Percentiles rank a stretch among this genome's conserved stretches.
Evolutionary conservation across 176 grass and related monocot genomes (phyloP).

Genomic region (Carex littledalei): DNA sequence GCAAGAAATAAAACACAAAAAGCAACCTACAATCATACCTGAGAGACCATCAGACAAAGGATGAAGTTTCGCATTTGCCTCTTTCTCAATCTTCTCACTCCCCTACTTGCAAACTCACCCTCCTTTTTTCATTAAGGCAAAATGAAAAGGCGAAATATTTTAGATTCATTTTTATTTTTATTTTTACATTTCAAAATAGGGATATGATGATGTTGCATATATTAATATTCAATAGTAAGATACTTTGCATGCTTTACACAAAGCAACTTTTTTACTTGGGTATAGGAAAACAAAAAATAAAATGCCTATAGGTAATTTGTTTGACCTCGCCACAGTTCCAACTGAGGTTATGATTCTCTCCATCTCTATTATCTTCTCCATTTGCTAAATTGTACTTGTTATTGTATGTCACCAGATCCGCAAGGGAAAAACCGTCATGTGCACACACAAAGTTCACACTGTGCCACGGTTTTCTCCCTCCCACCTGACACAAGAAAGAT

Average conservation of each 20-base stretch:
- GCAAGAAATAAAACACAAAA: constrained; percentile 11
- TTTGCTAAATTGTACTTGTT: constrained; percentile 85
- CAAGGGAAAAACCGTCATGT: constrained; percentile 95
- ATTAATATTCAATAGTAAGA: constrained; percentile 4
- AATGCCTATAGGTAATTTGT: neutral
- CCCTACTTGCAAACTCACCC: constrained; percentile 62
- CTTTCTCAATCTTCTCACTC: constrained; percentile 83
- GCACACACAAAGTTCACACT: constrained; percentile 97
- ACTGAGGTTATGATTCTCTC: constrained; percentile 96
- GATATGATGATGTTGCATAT: constrained; percentile 22
- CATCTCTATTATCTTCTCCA: constrained; percentile 85
- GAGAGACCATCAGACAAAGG: constrained; percentile 91
- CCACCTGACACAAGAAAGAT: constrained; percentile 43
- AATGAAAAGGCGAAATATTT: neutral
- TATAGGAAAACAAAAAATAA: neutral
- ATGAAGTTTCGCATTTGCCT: constrained; percentile 95
- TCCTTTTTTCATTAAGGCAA: constrained; percentile 36
- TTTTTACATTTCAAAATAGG: neutral
- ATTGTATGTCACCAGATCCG: constrained; percentile 92
- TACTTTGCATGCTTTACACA: neutral
- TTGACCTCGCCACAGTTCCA: constrained; percentile 96
- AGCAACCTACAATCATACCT: constrained; percentile 45
- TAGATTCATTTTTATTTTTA: neutral
- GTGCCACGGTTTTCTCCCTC: constrained; percentile 92
- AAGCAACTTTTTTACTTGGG: neutral